Evolutionary conservation across 441 rosid species (phyloP).

Genomic region (Jatropha podagrica): DNA sequence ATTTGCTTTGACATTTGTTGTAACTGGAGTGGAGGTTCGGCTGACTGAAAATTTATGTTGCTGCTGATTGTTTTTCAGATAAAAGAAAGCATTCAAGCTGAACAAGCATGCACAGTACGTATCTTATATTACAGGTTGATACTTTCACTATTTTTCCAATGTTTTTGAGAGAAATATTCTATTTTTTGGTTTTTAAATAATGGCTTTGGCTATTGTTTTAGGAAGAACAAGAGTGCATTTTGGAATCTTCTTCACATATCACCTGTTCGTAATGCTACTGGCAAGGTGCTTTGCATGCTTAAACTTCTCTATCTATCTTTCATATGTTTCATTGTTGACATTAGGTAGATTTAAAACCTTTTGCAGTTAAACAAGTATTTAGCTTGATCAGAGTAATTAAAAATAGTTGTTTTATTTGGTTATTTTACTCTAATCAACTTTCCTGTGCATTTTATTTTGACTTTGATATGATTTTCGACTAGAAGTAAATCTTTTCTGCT

Average conservation of each 20-base stretch:
- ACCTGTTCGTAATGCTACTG: conserved; percentile 87
- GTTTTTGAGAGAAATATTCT: conserved; percentile 14
- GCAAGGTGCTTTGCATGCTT: conserved; percentile 58
- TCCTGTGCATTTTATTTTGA: background rate
- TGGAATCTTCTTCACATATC: conserved; percentile 92
- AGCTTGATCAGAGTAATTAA: background rate
- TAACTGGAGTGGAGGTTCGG: conserved; percentile 10
- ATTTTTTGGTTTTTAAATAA: conserved; percentile 23
- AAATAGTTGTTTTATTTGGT: background rate
- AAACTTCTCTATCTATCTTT: background rate
- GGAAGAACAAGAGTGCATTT: conserved; percentile 75
- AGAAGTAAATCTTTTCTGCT: background rate
- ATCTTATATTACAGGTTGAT: conserved; percentile 93
- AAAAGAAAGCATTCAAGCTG: conserved; percentile 55
- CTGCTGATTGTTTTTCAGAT: conserved; percentile 41
- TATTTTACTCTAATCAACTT: background rate
- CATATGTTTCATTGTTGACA: background rate
- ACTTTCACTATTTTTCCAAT: conserved; percentile 35
- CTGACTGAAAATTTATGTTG: conserved; percentile 3
- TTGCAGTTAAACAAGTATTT: background rate
- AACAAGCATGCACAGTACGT: conserved; percentile 85
- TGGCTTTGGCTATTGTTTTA: conserved; percentile 36
- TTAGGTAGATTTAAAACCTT: background rate
- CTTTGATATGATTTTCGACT: background rate
- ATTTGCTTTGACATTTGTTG: background rate